Evolutionary conservation across 192 early-diverging fungal genomes (phyloP), one percentile per base, ranked within the genome.

Genomic region (Lobosporangium transversale): DNA sequence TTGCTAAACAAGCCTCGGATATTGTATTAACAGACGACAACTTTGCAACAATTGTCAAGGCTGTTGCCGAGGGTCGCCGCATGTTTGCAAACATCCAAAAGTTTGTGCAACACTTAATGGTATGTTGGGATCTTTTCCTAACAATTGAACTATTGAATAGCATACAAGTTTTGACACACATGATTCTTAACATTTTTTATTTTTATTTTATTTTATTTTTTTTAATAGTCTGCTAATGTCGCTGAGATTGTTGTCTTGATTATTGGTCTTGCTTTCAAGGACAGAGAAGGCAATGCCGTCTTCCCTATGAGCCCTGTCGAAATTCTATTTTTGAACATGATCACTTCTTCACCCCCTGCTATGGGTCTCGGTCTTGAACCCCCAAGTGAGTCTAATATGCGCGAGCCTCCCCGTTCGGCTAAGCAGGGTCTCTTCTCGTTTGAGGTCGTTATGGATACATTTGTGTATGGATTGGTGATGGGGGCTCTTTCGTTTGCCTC

Each of bases 1-100:
- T 98, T 49, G 95, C 96, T 42, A 98, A 96, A 79, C 84, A 90
- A 32, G 97, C 97, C 0, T 88, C 90, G 36, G 94, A 97, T 81
- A 96, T 98, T 81, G 93, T 97, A 6, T 71, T 93, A 33, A 89
- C 91, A 1, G 89, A 92, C 61, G 92, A 93, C 76, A 93, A 90
- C 80, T 92, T 94, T 87, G 88, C 89, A 21, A 93, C 91, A 23
- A 94, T 95, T 59, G 90, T 94, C 59, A 81, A 80, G 2, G 92
- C 94, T n/a, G 83, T 95, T 62, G 82, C 83, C 53, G 92, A 94
- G 66, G 94, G 94, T 53, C 92, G 94, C 33, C 84, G 93, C 18
- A 86, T 95, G 31, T 95, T 93, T 71, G 82, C 66, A 68, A 95
- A 95, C 78, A 90, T 93, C 62, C 80, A 88, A 76, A 87, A 88